Percentiles rank a stretch among this genome's conserved stretches.
These are phyloP conservation scores for Candida nemodendra DNA, from an alignment of 805 yeast species.

Conservation along the genomic window DNA sequence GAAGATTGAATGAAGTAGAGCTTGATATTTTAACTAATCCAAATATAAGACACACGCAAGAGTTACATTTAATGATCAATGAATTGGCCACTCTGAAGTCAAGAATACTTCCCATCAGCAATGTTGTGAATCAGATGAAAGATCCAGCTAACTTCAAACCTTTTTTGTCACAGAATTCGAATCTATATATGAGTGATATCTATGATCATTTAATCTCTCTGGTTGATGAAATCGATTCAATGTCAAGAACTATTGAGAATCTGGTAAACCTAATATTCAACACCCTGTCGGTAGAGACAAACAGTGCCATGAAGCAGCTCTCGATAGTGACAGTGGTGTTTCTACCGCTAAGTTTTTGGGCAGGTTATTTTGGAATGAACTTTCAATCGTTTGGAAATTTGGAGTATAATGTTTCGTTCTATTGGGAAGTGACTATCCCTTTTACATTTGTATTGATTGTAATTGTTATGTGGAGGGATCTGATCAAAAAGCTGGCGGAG, in stretches of 20 bases:
- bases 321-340: conserved; percentile 58
- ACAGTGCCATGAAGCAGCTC: conserved; percentile 52
- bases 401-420: conserved; percentile 38
- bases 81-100: conserved; percentile 49
- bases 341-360: conserved; percentile 57
- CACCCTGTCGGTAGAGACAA: conserved; percentile 54
- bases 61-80: conserved; percentile 51
- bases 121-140: conserved; percentile 45
- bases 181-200: conserved; percentile 52
- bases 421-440: conserved; percentile 48
- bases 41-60: conserved; percentile 48
- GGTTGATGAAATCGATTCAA: conserved; percentile 52
- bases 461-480: conserved; percentile 35
- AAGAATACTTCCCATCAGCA: conserved; percentile 46
- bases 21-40: conserved; percentile 51
- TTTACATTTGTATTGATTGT: conserved; percentile 37
- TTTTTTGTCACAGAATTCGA: conserved; percentile 42
- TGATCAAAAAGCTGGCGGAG: conserved; percentile 7
- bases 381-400: conserved; percentile 43
- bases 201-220: conserved; percentile 53
- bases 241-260: conserved; percentile 51
- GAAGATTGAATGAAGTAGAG: conserved; percentile 48
- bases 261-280: conserved; percentile 54
- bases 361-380: conserved; percentile 63
- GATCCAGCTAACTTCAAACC: conserved; percentile 34